Percentiles rank a stretch among this genome's conserved stretches.
Conservation (phyloP, 257 asterid species). For the Osmanthus fragrans region DNA sequence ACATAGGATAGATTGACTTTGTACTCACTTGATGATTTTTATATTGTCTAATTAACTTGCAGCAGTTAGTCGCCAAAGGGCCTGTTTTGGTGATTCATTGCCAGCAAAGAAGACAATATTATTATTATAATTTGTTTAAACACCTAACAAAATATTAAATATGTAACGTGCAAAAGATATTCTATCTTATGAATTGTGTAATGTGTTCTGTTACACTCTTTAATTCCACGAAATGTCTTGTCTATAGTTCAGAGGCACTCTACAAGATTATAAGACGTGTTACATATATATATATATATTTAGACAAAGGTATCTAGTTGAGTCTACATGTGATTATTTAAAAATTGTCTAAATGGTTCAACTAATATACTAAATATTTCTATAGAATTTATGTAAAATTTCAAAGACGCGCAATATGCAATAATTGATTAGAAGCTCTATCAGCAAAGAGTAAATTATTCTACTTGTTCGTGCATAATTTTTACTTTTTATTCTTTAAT, state of each 20-base stretch:
- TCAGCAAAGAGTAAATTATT: no score
- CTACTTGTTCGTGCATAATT: no score
- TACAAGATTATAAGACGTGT: neutral
- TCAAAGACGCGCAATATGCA: no score
- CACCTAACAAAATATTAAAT: neutral
- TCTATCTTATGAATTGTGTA: neutral
- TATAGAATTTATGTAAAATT: no score
- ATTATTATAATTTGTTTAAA: neutral
- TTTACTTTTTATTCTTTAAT: no score
- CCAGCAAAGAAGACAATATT: constrained; percentile 18
- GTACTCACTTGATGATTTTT: constrained; percentile 26
- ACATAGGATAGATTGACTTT: constrained; percentile 30
- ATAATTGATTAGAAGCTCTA: neutral
- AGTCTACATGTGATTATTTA: neutral
- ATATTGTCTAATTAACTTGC: constrained; percentile 22
- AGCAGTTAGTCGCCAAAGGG: constrained; percentile 26
- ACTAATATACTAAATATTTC: no score
- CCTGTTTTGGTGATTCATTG: constrained; percentile 27
- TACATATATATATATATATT: neutral
- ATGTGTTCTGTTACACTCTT: neutral
- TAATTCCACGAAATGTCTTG: neutral
- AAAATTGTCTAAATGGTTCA: no score
- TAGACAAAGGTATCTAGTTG: neutral
- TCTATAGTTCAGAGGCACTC: neutral
- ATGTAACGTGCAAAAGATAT: neutral